Conservation (phyloP, 2,329 filamentous ascomycete genomes). For the Phialocephala sp. region DNA sequence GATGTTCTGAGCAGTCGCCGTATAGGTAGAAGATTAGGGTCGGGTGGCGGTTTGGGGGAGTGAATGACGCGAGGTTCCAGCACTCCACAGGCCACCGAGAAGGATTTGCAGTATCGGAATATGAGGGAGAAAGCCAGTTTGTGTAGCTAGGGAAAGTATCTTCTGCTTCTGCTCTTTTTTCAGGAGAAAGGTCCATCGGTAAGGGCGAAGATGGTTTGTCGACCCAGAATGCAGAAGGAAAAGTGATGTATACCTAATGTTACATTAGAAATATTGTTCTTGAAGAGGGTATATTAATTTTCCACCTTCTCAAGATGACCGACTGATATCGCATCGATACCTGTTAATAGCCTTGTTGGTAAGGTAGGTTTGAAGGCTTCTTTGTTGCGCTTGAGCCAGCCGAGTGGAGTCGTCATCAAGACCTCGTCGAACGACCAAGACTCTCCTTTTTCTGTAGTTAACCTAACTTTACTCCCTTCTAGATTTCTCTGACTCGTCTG, state of each 20-base stretch:
- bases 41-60: slow-evolving; percentile 56
- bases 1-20: slow-evolving; percentile 49
- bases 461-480: slow-evolving; percentile 20
- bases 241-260: slow-evolving; percentile 52
- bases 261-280: not conserved
- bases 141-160: slow-evolving; percentile 53
- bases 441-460: slow-evolving; percentile 31
- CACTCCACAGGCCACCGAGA: slow-evolving; percentile 64
- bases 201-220: slow-evolving; percentile 11
- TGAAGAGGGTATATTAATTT: not conserved
- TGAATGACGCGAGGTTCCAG: slow-evolving; percentile 65
- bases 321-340: slow-evolving; percentile 49
- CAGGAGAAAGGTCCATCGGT: slow-evolving; percentile 14
- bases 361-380: slow-evolving; percentile 51
- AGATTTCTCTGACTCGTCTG: slow-evolving; percentile 16
- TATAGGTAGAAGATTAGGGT: slow-evolving; percentile 71
- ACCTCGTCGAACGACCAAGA: slow-evolving; percentile 47
- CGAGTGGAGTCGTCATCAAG: slow-evolving; percentile 57
- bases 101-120: slow-evolving; percentile 56
- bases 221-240: slow-evolving; percentile 66
- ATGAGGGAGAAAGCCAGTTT: slow-evolving; percentile 64
- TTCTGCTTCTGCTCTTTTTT: slow-evolving; percentile 14
- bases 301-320: slow-evolving; percentile 57
- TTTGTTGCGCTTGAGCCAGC: slow-evolving; percentile 52
- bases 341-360: slow-evolving; percentile 48